A percentile compares a stretch with the other conserved stretches of the same genome.
These are phyloP conservation scores for Crucihimalaya himalaica DNA, from an alignment of 345 rosid species.

Conservation along the genomic window DNA sequence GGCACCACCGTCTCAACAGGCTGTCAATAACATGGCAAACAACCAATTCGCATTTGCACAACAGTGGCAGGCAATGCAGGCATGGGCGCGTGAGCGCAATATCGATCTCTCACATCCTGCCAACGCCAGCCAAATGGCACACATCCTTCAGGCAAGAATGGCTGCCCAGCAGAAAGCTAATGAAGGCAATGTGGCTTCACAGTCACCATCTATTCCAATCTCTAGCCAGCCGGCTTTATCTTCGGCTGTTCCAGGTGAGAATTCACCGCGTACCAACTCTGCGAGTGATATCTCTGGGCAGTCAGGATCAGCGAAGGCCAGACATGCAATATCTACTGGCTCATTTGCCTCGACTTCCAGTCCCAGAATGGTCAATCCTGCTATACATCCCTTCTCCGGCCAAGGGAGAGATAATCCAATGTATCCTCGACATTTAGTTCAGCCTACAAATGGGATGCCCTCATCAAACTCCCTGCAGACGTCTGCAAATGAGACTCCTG, in stretches of 20 bases:
- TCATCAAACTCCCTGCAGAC: constrained; percentile 71
- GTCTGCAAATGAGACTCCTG: constrained; percentile 54
- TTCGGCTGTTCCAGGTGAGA: constrained; percentile 65
- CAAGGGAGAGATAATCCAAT: constrained; percentile 71
- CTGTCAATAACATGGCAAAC: constrained; percentile 55
- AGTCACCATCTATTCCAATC: constrained; percentile 54
- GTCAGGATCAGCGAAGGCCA: constrained; percentile 67
- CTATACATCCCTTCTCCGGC: constrained; percentile 59
- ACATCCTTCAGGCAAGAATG: constrained; percentile 84
- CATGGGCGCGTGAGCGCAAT: constrained; percentile 85
- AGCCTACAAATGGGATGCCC: constrained; percentile 66
- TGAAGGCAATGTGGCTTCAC: constrained; percentile 56
- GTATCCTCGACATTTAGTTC: constrained; percentile 55
- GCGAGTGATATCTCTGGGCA: constrained; percentile 81
- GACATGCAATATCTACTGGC: constrained; percentile 51
- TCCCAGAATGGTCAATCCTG: constrained; percentile 49
- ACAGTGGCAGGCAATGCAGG: constrained; percentile 81
- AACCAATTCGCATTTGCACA: constrained; percentile 75
- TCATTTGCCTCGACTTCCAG: constrained; percentile 61
- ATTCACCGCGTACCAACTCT: constrained; percentile 76
- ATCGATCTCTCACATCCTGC: constrained; percentile 91
- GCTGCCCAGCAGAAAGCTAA: constrained; percentile 73
- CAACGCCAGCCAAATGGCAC: constrained; percentile 83
- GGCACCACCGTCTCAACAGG: constrained; percentile 65
- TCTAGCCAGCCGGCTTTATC: constrained; percentile 77